These are phyloP conservation scores for Russula olivacea DNA, from an alignment of 768 basidiomycete species.

Conservation along the genomic window DNA sequence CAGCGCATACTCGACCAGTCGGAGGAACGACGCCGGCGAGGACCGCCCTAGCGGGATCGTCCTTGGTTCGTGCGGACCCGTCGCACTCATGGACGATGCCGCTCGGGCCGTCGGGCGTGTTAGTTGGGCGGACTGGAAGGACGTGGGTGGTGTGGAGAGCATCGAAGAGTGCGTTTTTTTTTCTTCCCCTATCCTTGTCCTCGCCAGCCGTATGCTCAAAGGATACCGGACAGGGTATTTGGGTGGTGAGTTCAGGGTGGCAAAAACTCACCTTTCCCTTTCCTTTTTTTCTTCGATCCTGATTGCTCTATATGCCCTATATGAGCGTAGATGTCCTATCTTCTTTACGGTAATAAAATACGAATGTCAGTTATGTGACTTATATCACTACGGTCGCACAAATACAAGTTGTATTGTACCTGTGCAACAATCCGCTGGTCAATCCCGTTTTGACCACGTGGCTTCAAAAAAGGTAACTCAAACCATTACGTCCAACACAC, in stretches of 20 bases:
- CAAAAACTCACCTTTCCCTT: background rate
- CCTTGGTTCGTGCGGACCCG: conserved; percentile 41
- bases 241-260: conserved; percentile 14
- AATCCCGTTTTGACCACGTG: too few relatives aligned
- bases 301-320: background rate
- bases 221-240: conserved; percentile 3
- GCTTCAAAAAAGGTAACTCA: too few relatives aligned
- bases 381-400: background rate
- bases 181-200: background rate
- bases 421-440: background rate
- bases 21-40: conserved; percentile 1
- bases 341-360: background rate
- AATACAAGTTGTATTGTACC: background rate
- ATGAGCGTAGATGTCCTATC: too few relatives aligned
- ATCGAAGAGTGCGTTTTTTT: conserved; percentile 21
- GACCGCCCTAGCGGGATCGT: conserved; percentile 32
- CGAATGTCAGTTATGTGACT: background rate
- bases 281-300: background rate
- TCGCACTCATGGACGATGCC: conserved; percentile 36
- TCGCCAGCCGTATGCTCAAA: background rate
- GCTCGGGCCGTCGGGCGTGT: conserved; percentile 34
- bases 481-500: too few relatives aligned
- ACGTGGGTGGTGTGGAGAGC: conserved; percentile 25
- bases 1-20: conserved; percentile 22
- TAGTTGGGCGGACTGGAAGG: conserved; percentile 28